phyloP scores from a whole-genome alignment of 106 monocot species.

The Dendrobium huoshanense region DNA sequence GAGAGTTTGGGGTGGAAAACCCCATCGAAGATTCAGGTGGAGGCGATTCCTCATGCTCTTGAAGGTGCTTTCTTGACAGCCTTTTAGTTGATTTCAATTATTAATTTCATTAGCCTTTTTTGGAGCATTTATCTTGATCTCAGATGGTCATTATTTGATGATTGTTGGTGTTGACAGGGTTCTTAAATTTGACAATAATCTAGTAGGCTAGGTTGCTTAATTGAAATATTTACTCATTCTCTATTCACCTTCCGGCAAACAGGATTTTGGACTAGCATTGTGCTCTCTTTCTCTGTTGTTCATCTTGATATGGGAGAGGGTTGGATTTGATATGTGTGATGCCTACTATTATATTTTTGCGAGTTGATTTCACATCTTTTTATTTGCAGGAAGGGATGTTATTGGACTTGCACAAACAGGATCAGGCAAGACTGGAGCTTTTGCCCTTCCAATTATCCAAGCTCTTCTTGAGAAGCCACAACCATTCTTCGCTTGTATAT shows the following conservation, averaged over 20 bases:
- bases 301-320: not conserved
- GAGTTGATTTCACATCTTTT: not conserved
- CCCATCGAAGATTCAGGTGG: constrained; percentile 70
- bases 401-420: constrained; percentile 94
- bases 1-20: constrained; percentile 56
- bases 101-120: not conserved
- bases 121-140: not conserved
- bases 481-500: constrained; percentile 81
- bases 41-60: constrained; percentile 74
- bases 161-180: not conserved
- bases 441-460: constrained; percentile 92
- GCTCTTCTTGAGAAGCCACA: constrained; percentile 61
- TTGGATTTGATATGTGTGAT: not conserved
- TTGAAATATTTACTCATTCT: not conserved
- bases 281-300: not conserved
- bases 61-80: constrained; percentile 34
- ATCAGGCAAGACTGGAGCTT: constrained; percentile 94
- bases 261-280: not conserved
- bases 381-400: constrained; percentile 60
- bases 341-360: not conserved
- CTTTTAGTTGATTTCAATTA: not conserved
- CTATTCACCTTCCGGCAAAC: not conserved
- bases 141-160: not conserved
- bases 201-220: not conserved
- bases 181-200: not conserved